Conservation (phyloP, 2,329 filamentous ascomycete species). For the Epichloe baconii region DNA sequence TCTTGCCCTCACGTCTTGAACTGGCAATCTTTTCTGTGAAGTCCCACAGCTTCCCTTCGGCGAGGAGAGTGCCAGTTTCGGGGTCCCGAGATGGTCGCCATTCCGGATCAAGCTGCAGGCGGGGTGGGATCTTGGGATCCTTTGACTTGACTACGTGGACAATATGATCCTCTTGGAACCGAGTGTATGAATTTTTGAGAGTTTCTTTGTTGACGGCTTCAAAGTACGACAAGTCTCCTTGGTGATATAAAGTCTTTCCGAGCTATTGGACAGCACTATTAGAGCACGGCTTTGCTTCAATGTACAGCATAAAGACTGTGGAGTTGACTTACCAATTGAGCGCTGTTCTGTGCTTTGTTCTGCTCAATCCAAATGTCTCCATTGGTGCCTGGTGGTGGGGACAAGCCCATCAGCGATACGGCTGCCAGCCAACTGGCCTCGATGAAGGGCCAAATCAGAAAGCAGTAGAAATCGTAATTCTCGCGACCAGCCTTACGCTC, state of each 20-base stretch:
- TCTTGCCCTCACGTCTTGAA: slow-evolving; percentile 83
- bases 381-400: slow-evolving; percentile 49
- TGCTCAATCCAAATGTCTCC: slow-evolving; percentile 67
- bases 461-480: slow-evolving; percentile 98
- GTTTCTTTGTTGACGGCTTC: slow-evolving; percentile 98
- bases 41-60: slow-evolving; percentile 73
- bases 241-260: slow-evolving; percentile 93
- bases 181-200: slow-evolving; percentile 79
- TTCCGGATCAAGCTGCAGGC: slow-evolving; percentile 55
- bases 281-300: not conserved
- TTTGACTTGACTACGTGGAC: slow-evolving; percentile 60
- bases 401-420: slow-evolving; percentile 74
- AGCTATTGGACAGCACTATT: slow-evolving; percentile 36
- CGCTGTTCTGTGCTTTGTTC: slow-evolving; percentile 64
- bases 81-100: slow-evolving; percentile 62
- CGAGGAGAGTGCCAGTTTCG: slow-evolving; percentile 44
- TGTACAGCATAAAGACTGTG: not conserved
- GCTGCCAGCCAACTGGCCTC: slow-evolving; percentile 88
- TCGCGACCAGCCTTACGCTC: slow-evolving; percentile 74
- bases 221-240: slow-evolving; percentile 93
- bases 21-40: slow-evolving; percentile 81
- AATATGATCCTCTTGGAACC: slow-evolving; percentile 86
- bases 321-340: slow-evolving; percentile 52
- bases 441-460: slow-evolving; percentile 96
- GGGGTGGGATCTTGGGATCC: slow-evolving; percentile 45